Conservation (phyloP, 2,329 filamentous ascomycete species). For the Xylaria sp. region DNA sequence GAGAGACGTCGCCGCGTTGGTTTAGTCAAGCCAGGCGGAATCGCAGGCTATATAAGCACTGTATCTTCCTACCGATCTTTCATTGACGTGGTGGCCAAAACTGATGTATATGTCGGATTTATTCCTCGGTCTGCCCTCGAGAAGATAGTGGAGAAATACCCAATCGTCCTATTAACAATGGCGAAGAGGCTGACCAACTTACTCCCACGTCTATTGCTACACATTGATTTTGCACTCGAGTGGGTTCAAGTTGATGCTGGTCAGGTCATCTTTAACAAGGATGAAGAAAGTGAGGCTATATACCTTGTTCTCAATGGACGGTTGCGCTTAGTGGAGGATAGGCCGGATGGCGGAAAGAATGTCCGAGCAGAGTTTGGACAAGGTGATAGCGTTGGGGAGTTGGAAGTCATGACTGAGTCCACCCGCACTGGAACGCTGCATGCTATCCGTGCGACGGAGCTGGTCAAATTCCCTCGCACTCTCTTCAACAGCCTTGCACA, state of each 20-base stretch:
- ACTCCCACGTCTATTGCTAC: constrained; percentile 86
- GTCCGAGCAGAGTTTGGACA: constrained; percentile 94
- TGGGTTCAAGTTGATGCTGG: constrained; percentile 98
- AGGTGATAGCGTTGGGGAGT: constrained; percentile 95
- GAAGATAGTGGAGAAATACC: constrained; percentile 90
- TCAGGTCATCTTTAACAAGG: constrained; percentile 92
- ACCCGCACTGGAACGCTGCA: constrained; percentile 90
- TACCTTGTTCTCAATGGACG: constrained; percentile 97
- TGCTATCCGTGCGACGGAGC: constrained; percentile 94
- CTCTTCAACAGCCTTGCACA: constrained; percentile 97
- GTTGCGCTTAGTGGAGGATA: constrained; percentile 84
- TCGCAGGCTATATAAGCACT: constrained; percentile 94
- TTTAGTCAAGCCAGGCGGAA: constrained; percentile 90
- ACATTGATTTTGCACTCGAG: constrained; percentile 98
- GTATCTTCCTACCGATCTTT: constrained; percentile 96
- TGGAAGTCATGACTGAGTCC: constrained; percentile 96
- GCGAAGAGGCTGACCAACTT: constrained; percentile 93
- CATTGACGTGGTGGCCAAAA: constrained; percentile 96
- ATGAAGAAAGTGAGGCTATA: constrained; percentile 96
- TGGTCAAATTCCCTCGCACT: constrained; percentile 95
- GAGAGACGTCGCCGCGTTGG: constrained; percentile 74
- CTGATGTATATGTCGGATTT: constrained; percentile 97
- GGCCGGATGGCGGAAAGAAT: constrained; percentile 81
- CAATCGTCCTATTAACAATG: constrained; percentile 92
- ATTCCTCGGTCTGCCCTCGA: constrained; percentile 87